phyloP scores from a whole-genome alignment of 441 rosid species.

The Kokia cookei region DNA sequence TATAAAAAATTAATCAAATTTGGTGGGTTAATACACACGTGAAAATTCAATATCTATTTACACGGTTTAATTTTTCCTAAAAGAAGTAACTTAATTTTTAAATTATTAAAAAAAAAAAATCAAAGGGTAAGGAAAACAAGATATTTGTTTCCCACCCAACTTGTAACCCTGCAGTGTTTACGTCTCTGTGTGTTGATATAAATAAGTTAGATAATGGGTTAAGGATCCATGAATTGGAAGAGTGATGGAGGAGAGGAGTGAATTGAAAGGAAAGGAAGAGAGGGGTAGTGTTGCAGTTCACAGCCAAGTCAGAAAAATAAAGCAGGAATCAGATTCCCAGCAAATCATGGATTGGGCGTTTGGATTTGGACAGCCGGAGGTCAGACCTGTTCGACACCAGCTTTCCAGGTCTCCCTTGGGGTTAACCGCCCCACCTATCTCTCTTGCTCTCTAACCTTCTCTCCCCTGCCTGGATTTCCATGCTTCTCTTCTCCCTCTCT shows the following conservation, averaged over 20 bases:
- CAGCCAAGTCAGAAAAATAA: constrained; percentile 27
- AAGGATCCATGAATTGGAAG: not conserved
- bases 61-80: too few species aligned
- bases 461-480: not conserved
- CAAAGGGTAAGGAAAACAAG: too few species aligned
- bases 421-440: constrained; percentile 14
- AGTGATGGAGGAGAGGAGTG: constrained; percentile 5
- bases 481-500: not conserved
- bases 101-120: too few species aligned
- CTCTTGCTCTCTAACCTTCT: constrained; percentile 11
- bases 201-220: not conserved
- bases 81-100: too few species aligned
- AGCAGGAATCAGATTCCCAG: constrained; percentile 18
- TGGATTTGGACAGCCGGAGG: constrained; percentile 13
- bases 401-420: constrained; percentile 32
- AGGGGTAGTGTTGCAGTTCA: constrained; percentile 18
- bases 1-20: too few species aligned
- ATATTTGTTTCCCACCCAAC: constrained; percentile 6
- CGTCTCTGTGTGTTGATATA: not conserved
- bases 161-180: not conserved
- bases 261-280: not conserved
- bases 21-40: too few species aligned
- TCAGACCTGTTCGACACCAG: constrained; percentile 14
- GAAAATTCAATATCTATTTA: too few species aligned
- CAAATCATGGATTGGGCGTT: constrained; percentile 18